Evolutionary conservation across 164 flowering plant genomes (phyloP), one percentile per base, ranked within the genome.

Genomic region (Euptelea pleiosperma): DNA sequence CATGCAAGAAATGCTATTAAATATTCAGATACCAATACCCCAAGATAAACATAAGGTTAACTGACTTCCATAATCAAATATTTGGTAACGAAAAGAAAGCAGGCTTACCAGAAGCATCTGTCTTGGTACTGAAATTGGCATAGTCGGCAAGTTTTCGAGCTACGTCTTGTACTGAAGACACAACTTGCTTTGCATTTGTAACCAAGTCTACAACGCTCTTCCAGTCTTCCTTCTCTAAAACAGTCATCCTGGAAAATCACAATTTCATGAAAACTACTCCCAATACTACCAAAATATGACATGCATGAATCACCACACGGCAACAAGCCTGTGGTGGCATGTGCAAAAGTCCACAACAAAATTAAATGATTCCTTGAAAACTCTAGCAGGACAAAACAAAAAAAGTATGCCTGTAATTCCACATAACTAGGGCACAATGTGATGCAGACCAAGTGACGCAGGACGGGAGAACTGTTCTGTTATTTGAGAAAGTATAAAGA

Each of bases 131-230:
- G 67, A 89, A 82, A 24, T 79, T 81, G 45, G 96, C 91, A 81
- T 75, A 92, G 31, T 92, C 88, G 56, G 84, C 83, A 54, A 89
- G 72, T 70, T 82, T 92, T 45, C 79, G 70, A 63, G 89, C 94
- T 28, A 75, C 90, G 70, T 86, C 98, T 70, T 92, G 96, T 60
- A 87, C 83, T 1, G 91, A 84, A 46, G 87, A 74, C n/a, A 87
- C 82, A 43, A 92, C 90, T 55, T 86, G 96, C 76, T 84, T 89
- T 45, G 96, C 96, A 76, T 89, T 92, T 61, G 91, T 72, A n/a
- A 89, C 78, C 70, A 92, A 68, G 50, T 77, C 96, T 24, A 76
- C 35, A 6, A 89, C 61, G 49, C 76, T 76, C 77, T 70, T 86
- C 90, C 93, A 87, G 59, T 92, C 96, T 67, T 80, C 91, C 69